A percentile compares a stretch with the other conserved stretches of the same genome.
Evolutionary conservation across 495 filamentous ascomycete species (phyloP).

Genomic region (Xanthoparmelia taractica): DNA sequence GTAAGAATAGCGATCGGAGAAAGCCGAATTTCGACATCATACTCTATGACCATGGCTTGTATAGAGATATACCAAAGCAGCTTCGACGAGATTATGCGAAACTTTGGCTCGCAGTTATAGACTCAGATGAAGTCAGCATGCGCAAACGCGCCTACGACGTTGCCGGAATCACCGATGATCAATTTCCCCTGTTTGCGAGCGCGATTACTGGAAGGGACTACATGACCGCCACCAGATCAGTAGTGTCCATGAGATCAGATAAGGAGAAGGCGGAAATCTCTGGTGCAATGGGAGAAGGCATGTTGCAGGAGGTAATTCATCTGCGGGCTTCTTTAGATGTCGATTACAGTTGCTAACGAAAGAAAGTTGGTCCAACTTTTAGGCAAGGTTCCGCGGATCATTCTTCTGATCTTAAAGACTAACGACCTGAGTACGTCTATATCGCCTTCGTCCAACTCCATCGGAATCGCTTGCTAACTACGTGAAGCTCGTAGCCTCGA

Average conservation of each 20-base stretch:
- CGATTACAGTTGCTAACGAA: background rate
- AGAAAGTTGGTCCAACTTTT: slow-evolving; percentile 68
- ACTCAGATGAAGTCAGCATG: slow-evolving; percentile 76
- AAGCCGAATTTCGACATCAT: slow-evolving; percentile 85
- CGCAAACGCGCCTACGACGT: slow-evolving; percentile 81
- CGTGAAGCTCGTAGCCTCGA: slow-evolving; percentile 71
- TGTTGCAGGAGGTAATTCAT: slow-evolving; percentile 56
- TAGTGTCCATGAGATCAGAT: slow-evolving; percentile 51
- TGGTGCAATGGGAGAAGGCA: slow-evolving; percentile 72
- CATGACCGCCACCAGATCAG: slow-evolving; percentile 54
- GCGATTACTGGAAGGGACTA: slow-evolving; percentile 96
- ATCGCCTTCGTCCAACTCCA: background rate
- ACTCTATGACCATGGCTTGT: slow-evolving; percentile 86
- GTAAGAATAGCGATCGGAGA: slow-evolving; percentile 53
- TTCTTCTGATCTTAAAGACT: slow-evolving; percentile 93
- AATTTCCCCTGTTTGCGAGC: slow-evolving; percentile 91
- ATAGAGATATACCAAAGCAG: slow-evolving; percentile 77
- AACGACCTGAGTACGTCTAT: slow-evolving; percentile 75
- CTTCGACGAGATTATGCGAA: slow-evolving; percentile 87
- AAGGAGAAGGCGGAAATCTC: slow-evolving; percentile 78
- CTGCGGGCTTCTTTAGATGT: background rate
- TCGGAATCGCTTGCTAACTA: slow-evolving; percentile 16
- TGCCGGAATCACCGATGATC: slow-evolving; percentile 79
- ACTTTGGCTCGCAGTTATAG: slow-evolving; percentile 93
- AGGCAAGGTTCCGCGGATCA: slow-evolving; percentile 80